Conservation (phyloP, 176 grass and related monocot species). For the Elymus sibiricus region DNA sequence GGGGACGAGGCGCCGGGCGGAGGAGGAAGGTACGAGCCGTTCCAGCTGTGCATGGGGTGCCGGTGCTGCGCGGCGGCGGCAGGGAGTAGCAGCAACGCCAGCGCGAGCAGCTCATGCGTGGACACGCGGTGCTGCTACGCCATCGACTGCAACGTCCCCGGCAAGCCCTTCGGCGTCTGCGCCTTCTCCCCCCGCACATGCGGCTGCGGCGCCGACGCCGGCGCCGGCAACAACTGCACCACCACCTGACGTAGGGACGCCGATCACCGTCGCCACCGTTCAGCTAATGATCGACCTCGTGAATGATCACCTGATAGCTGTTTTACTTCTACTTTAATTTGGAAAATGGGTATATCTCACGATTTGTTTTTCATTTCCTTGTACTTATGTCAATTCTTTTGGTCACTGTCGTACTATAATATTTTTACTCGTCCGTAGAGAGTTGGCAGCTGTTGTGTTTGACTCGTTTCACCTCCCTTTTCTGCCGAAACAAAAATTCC, state of each 20-base stretch:
- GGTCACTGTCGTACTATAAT: neutral
- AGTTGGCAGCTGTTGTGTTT: neutral
- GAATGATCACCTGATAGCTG: too few species aligned
- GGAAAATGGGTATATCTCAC: too few species aligned
- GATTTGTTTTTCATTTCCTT: neutral
- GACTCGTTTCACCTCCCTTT: neutral
- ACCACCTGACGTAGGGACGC: neutral
- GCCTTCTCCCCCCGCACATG: constrained; percentile 65
- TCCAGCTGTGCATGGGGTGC: constrained; percentile 69
- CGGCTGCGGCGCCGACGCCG: constrained; percentile 35
- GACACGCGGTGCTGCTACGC: constrained; percentile 66
- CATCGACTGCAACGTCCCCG: constrained; percentile 85
- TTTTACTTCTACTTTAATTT: too few species aligned
- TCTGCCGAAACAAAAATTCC: neutral
- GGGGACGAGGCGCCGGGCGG: neutral
- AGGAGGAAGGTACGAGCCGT: constrained; percentile 42
- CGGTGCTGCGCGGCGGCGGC: constrained; percentile 49
- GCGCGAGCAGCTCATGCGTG: constrained; percentile 41
- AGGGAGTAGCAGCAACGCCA: neutral
- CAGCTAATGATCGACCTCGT: neutral
- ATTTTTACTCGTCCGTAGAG: neutral
- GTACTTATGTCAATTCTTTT: neutral
- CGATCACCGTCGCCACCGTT: neutral
- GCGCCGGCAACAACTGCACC: constrained; percentile 37
- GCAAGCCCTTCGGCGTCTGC: constrained; percentile 85